phyloP scores from a whole-genome alignment of 2,329 filamentous ascomycete genomes.

The Colletotrichum brevisporum region DNA sequence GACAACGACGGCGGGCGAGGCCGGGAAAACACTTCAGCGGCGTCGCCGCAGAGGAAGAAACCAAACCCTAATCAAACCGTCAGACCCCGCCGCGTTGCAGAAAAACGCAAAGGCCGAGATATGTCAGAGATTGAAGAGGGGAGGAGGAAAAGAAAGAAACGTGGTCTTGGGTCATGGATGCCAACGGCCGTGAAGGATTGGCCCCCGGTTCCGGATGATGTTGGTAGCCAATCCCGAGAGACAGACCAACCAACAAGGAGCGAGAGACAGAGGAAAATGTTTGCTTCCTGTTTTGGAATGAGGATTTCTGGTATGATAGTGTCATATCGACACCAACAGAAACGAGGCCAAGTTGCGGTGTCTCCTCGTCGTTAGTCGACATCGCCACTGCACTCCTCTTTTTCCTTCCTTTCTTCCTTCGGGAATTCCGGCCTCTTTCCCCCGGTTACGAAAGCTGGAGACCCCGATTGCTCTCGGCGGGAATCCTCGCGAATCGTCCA shows the following conservation, averaged over 20 bases:
- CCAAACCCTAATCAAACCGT: too few species aligned
- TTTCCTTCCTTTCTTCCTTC: neutral
- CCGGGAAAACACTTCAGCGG: too few species aligned
- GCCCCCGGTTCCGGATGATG: neutral
- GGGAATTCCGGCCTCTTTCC: neutral
- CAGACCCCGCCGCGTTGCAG: too few species aligned
- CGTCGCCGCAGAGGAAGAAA: too few species aligned
- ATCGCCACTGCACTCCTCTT: neutral
- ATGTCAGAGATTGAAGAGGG: neutral
- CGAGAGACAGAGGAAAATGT: conserved; percentile 6
- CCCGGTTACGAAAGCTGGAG: neutral
- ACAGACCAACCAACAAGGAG: neutral
- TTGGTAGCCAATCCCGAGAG: neutral
- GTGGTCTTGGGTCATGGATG: too few species aligned
- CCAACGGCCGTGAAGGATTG: neutral
- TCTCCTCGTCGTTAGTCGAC: neutral
- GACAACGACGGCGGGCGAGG: too few species aligned
- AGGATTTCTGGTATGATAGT: neutral
- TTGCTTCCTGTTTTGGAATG: conserved; percentile 4
- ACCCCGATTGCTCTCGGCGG: neutral
- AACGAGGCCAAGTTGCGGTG: conserved; percentile 5
- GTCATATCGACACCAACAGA: neutral
- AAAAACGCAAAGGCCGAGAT: too few species aligned
- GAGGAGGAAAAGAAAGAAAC: neutral
- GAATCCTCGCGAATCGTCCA: conserved; percentile 1